Evolutionary conservation across 306 rosid species (phyloP), one percentile per base, ranked within the genome.

Genomic region (Quercus engelmannii): DNA sequence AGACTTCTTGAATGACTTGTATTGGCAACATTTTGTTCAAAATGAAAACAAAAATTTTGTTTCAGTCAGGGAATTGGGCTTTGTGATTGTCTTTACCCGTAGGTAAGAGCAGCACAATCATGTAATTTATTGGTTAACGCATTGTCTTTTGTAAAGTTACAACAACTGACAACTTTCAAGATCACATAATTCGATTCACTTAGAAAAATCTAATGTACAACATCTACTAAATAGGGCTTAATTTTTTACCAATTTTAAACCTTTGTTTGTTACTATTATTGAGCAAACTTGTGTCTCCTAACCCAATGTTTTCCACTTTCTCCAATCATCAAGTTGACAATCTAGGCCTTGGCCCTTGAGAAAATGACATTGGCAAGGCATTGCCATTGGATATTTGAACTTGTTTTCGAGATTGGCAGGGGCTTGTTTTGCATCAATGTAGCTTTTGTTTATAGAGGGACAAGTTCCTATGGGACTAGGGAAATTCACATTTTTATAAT

Each of bases 381-480:
- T 83, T 81, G 35, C 61, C 79, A 77, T 83, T 81, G 90, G 85
- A 73, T 68, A 73, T 20, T 20, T 76, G 79, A 67, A 13, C 18
- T 65, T 56, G 77, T 64, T 77, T 59, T 63, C 38, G 76, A 78
- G 83, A 57, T 49, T 57, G 14, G 46, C 65, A 54, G 71, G 54
- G 68, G 69, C 61, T 73, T 12, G 19, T 26, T 26, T 19, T 15
- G n/a, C 63, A 72, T 75, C 61, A 59, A 82, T 68, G 69, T 76
- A 76, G 81, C 64, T 33, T 62, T 49, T 69, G 79, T 70, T 78
- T 55, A 75, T 35, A 79, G 23, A 13, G 76, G 81, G 82, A 72
- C 78, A 59, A 69, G 76, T 71, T 79, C 75, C 77, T 41, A 67
- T 31, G 41, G 57, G 62, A 72, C 46, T 19, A 7, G 52, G 63